Percentiles rank a stretch among this genome's conserved stretches.
Conservation (phyloP, 129 eudicot genomes). For the Flaveria robusta region DNA sequence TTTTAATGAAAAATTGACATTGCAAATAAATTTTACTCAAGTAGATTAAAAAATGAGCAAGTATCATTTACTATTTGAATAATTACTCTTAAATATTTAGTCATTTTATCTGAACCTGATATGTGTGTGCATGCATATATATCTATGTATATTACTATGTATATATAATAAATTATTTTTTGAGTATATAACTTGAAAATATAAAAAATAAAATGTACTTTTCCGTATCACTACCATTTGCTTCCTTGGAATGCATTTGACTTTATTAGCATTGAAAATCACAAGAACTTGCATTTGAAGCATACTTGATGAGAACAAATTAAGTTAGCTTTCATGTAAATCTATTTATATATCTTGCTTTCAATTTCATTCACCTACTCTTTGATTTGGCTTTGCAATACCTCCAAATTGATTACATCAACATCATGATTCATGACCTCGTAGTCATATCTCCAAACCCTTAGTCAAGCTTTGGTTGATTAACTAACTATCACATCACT, state of each 20-base stretch:
- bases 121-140: too few species aligned
- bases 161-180: too few species aligned
- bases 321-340: constrained; percentile 32
- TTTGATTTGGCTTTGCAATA: constrained; percentile 28
- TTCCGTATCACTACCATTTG: neutral
- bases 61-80: too few species aligned
- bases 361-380: constrained; percentile 37
- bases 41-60: too few species aligned
- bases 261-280: constrained; percentile 27
- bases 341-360: constrained; percentile 25
- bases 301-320: constrained; percentile 30
- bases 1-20: too few species aligned
- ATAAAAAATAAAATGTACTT: too few species aligned
- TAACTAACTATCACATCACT: neutral
- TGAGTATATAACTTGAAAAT: too few species aligned
- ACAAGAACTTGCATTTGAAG: constrained; percentile 37
- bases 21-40: too few species aligned
- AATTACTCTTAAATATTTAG: too few species aligned
- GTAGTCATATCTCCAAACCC: neutral
- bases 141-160: too few species aligned
- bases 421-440: constrained; percentile 26
- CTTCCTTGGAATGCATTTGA: neutral
- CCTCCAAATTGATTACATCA: constrained; percentile 28
- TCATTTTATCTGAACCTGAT: too few species aligned
- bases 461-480: neutral